Conservation (phyloP, 2,329 filamentous ascomycete genomes). For the Cytospora schulzeri region DNA sequence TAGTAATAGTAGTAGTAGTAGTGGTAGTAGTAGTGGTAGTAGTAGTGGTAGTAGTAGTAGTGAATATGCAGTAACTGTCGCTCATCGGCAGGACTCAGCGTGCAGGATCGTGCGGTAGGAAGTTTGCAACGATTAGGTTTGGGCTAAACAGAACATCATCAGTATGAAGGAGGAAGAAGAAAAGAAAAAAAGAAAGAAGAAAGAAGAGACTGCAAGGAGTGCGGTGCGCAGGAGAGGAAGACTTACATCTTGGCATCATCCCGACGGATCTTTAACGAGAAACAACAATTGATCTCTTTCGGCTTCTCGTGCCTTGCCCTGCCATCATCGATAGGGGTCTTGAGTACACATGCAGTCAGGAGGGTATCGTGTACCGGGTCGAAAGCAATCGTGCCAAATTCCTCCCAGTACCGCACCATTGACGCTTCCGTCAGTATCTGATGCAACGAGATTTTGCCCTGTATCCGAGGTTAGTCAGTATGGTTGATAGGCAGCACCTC, state of each 20-base stretch:
- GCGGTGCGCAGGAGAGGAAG: not conserved
- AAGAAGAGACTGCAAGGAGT: no score
- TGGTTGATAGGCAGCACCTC: not conserved
- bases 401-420: slow-evolving; percentile 97
- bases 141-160: slow-evolving; percentile 58
- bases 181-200: no score
- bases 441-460: slow-evolving; percentile 94
- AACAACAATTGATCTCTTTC: slow-evolving; percentile 84
- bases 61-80: not conserved
- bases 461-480: slow-evolving; percentile 19
- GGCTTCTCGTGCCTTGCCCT: slow-evolving; percentile 45
- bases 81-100: slow-evolving; percentile 30
- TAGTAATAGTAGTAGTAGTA: no score
- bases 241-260: slow-evolving; percentile 96
- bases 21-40: no score
- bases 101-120: slow-evolving; percentile 78
- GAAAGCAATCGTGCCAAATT: slow-evolving; percentile 97
- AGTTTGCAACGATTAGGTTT: slow-evolving; percentile 94
- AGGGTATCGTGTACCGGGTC: slow-evolving; percentile 93
- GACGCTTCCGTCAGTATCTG: slow-evolving; percentile 96
- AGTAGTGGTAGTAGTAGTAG: no score
- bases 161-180: not conserved
- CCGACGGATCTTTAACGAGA: slow-evolving; percentile 93
- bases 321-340: slow-evolving; percentile 67
- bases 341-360: slow-evolving; percentile 88